These are phyloP conservation scores for Uncinocarpus reesii DNA, from an alignment of 2,329 filamentous ascomycete genomes.

Conservation along the genomic window DNA sequence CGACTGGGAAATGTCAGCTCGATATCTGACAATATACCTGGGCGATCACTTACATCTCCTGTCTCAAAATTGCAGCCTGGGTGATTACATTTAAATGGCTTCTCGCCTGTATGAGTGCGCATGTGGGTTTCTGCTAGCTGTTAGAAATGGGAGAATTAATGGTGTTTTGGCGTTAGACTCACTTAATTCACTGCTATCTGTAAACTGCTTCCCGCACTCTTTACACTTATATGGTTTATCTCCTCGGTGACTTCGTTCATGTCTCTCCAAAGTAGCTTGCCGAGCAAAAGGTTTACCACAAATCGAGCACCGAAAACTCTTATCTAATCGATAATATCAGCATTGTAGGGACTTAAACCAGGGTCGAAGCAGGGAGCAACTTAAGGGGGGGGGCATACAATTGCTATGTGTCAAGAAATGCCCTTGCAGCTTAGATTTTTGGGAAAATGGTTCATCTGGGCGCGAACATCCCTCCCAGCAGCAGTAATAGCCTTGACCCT, in stretches of 20 bases:
- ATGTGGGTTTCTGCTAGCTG: constrained; percentile 33
- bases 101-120: constrained; percentile 36
- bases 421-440: constrained; percentile 38
- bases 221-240: constrained; percentile 37
- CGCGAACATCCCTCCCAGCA: constrained; percentile 36
- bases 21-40: background rate
- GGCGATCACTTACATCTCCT: constrained; percentile 31
- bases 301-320: constrained; percentile 34
- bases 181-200: constrained; percentile 38
- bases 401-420: constrained; percentile 39
- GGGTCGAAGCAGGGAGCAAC: background rate
- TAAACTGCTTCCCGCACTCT: constrained; percentile 35
- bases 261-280: constrained; percentile 36
- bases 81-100: constrained; percentile 36
- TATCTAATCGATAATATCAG: constrained; percentile 24
- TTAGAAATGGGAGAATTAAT: constrained; percentile 18
- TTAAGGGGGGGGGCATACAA: constrained; percentile 22
- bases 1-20: constrained; percentile 23
- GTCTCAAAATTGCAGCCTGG: constrained; percentile 37
- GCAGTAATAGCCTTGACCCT: constrained; percentile 37
- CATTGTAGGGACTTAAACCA: background rate
- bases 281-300: constrained; percentile 36
- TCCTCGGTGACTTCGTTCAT: constrained; percentile 37
- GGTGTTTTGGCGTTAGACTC: constrained; percentile 10
- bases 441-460: constrained; percentile 36